Percentiles rank a stretch among this genome's conserved stretches.
Conservation (phyloP, 495 filamentous ascomycete species). For the Aspergillus ellipticus region DNA sequence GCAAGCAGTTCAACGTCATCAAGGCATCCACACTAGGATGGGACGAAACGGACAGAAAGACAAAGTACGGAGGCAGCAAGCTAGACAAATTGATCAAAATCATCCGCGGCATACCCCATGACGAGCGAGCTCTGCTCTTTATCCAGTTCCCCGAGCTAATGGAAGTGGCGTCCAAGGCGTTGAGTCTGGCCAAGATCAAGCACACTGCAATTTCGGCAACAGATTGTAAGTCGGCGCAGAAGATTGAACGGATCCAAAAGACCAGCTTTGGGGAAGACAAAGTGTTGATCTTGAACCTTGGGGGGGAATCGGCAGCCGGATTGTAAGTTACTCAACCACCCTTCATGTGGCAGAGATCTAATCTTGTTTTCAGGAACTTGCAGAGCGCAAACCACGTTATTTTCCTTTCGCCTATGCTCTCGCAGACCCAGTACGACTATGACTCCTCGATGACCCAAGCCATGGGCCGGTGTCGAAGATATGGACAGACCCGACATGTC, state of each 20-base stretch:
- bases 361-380: conserved; percentile 54
- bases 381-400: conserved; percentile 74
- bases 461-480: conserved; percentile 63
- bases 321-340: conserved; percentile 45
- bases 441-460: conserved; percentile 64
- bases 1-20: conserved; percentile 30
- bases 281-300: conserved; percentile 65
- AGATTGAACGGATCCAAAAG: conserved; percentile 45
- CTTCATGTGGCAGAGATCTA: background rate
- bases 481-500: conserved; percentile 63
- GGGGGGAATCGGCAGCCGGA: conserved; percentile 62
- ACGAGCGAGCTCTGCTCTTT: conserved; percentile 52
- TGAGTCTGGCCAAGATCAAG: conserved; percentile 28
- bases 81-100: conserved; percentile 44
- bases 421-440: conserved; percentile 54
- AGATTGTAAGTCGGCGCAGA: conserved; percentile 21
- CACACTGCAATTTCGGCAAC: conserved; percentile 28
- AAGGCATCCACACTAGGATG: conserved; percentile 29
- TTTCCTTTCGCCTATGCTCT: conserved; percentile 62
- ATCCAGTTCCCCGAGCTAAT: conserved; percentile 48
- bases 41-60: conserved; percentile 24
- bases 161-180: conserved; percentile 26
- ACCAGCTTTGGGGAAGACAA: conserved; percentile 29
- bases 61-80: conserved; percentile 40
- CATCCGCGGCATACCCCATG: conserved; percentile 34